Evolutionary conservation across 2,329 filamentous ascomycete genomes (phyloP).

Genomic region (Penicillium sumatraense): DNA sequence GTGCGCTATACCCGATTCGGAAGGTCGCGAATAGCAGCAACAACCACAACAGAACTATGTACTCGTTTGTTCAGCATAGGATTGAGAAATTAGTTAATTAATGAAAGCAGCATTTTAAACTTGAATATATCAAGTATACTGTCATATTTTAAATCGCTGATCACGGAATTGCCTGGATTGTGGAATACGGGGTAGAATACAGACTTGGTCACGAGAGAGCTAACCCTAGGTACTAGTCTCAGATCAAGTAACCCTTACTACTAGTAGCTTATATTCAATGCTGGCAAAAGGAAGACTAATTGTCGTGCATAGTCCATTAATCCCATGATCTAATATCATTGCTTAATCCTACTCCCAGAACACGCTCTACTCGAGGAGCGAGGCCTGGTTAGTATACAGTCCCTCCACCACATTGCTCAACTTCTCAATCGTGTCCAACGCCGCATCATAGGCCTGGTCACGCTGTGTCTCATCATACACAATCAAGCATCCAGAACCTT

Average conservation of each 20-base stretch:
- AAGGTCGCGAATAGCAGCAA: conserved; percentile 18
- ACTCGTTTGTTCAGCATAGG: no score
- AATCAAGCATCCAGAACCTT: conserved; percentile 96
- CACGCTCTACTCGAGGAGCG: conserved; percentile 74
- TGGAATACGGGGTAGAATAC: not conserved
- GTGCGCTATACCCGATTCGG: conserved; percentile 43
- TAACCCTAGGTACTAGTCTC: no score
- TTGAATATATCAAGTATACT: not conserved
- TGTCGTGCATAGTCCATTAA: conserved; percentile 22
- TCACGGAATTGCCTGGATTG: not conserved
- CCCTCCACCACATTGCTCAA: conserved; percentile 96
- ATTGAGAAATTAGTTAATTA: not conserved
- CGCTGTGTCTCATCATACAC: conserved; percentile 94
- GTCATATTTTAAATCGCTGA: not conserved
- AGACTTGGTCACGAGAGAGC: no score
- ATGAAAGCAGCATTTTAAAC: not conserved
- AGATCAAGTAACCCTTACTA: no score
- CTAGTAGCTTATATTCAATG: no score
- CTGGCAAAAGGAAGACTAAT: not conserved
- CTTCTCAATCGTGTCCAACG: conserved; percentile 94
- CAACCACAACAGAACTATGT: not conserved
- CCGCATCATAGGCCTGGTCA: conserved; percentile 92
- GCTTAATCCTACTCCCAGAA: conserved; percentile 31
- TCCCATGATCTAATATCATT: conserved; percentile 27
- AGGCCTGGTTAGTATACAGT: conserved; percentile 96